A percentile compares a stretch with the other conserved stretches of the same genome.
phyloP scores from a whole-genome alignment of 2,329 filamentous ascomycete genomes.

The Fusarium piperis region DNA sequence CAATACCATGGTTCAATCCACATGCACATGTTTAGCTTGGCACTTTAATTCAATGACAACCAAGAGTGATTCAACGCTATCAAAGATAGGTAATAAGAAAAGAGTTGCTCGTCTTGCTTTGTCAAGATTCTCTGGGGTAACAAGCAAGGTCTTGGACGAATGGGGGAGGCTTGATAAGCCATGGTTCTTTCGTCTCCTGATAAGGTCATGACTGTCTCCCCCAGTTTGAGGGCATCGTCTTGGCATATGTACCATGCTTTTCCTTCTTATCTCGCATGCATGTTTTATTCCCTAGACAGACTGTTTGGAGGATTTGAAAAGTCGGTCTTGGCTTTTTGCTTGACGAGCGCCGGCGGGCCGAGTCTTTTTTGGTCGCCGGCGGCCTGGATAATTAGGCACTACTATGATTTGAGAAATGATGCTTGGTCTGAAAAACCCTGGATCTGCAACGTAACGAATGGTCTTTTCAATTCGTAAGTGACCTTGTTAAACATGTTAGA shows the following conservation, averaged over 20 bases:
- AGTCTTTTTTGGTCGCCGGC: neutral
- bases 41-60: neutral
- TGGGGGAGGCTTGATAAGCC: conserved; percentile 1
- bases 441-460: neutral
- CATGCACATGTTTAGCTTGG: neutral
- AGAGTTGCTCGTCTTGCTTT: neutral
- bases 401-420: neutral
- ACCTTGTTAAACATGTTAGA: neutral
- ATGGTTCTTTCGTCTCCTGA: neutral
- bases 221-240: neutral
- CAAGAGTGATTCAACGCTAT: neutral
- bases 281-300: neutral
- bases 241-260: neutral
- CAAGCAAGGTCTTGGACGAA: neutral
- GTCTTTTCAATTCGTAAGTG: neutral
- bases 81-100: neutral
- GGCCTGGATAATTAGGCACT: neutral
- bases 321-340: neutral
- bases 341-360: neutral
- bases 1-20: neutral
- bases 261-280: conserved; percentile 1
- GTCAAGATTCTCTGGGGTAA: neutral
- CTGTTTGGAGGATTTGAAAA: neutral
- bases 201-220: neutral
- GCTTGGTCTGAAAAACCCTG: neutral